A percentile compares a stretch with the other conserved stretches of the same genome.
Conservation (phyloP, 2,329 filamentous ascomycete species). For the Pochonia chlamydosporia region DNA sequence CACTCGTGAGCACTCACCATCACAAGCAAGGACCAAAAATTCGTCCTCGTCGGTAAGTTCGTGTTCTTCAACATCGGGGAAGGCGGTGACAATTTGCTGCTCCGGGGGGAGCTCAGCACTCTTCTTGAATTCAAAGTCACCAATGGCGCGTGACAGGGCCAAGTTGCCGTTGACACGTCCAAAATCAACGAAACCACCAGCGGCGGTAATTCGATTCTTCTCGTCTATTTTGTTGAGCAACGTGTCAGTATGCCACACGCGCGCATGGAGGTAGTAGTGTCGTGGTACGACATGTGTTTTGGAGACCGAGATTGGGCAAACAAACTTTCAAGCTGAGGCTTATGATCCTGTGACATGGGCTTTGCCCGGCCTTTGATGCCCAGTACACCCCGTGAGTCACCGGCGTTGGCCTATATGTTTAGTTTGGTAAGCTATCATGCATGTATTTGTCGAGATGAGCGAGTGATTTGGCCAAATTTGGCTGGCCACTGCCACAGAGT, state of each 20-base stretch:
- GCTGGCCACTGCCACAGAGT: neutral
- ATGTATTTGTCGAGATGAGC: too few relatives aligned
- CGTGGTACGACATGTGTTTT: too few relatives aligned
- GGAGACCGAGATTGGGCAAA: conserved; percentile 12
- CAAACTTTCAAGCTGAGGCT: conserved; percentile 93
- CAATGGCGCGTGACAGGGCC: conserved; percentile 91
- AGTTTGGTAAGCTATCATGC: conserved; percentile 12
- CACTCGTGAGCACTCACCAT: conserved; percentile 55
- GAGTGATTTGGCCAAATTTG: neutral
- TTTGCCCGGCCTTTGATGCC: conserved; percentile 97
- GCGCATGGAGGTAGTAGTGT: too few relatives aligned
- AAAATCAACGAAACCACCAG: conserved; percentile 97
- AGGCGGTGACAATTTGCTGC: conserved; percentile 96
- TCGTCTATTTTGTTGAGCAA: conserved; percentile 60
- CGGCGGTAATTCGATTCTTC: conserved; percentile 91
- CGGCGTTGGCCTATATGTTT: conserved; percentile 74
- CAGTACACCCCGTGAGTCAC: conserved; percentile 90
- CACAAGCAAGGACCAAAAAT: conserved; percentile 88
- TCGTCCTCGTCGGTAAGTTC: conserved; percentile 91
- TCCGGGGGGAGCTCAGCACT: conserved; percentile 95
- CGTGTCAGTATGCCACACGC: conserved; percentile 9
- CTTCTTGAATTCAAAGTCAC: conserved; percentile 99
- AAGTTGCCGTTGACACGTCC: conserved; percentile 98
- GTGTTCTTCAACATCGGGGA: conserved; percentile 87
- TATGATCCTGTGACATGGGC: conserved; percentile 98